Percentiles rank a stretch among this genome's conserved stretches.
Evolutionary conservation across 805 yeast genomes (phyloP).

Genomic region (Metschnikowia rubicola): DNA sequence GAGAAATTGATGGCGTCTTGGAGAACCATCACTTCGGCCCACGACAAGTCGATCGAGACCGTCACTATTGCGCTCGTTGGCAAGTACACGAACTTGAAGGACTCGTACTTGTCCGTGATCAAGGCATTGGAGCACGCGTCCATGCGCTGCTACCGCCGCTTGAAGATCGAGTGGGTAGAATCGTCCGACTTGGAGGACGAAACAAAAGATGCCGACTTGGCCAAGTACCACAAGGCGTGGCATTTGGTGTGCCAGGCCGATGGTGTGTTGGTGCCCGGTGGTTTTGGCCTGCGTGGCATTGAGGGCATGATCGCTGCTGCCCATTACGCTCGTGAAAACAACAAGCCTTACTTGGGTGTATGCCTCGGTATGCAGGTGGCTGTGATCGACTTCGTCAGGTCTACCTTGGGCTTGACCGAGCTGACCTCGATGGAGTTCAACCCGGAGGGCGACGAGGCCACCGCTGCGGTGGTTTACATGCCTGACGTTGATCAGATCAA

Average conservation of each 20-base stretch:
- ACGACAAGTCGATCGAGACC: slow-evolving; percentile 78
- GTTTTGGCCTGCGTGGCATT: slow-evolving; percentile 94
- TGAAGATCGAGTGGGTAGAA: slow-evolving; percentile 95
- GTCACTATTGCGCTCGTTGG: slow-evolving; percentile 97
- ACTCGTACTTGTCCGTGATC: slow-evolving; percentile 90
- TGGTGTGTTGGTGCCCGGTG: slow-evolving; percentile 97
- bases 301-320: slow-evolving; percentile 98
- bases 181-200: slow-evolving; percentile 83
- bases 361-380: slow-evolving; percentile 98
- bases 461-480: slow-evolving; percentile 89
- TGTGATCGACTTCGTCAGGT: slow-evolving; percentile 87
- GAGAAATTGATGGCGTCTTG: slow-evolving; percentile 67
- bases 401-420: slow-evolving; percentile 61
- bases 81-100: slow-evolving; percentile 93
- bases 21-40: slow-evolving; percentile 72
- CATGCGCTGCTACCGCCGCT: slow-evolving; percentile 79
- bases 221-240: slow-evolving; percentile 93
- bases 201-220: slow-evolving; percentile 59
- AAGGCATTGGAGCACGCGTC: slow-evolving; percentile 95
- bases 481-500: slow-evolving; percentile 96
- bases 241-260: slow-evolving; percentile 87
- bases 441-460: slow-evolving; percentile 54
- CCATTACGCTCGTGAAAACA: slow-evolving; percentile 95
- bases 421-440: slow-evolving; percentile 84
- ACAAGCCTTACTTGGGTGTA: slow-evolving; percentile 92